Evolutionary conservation across 2,329 filamentous ascomycete species (phyloP), one percentile per base, ranked within the genome.

Genomic region (Epichloe coenophiala): DNA sequence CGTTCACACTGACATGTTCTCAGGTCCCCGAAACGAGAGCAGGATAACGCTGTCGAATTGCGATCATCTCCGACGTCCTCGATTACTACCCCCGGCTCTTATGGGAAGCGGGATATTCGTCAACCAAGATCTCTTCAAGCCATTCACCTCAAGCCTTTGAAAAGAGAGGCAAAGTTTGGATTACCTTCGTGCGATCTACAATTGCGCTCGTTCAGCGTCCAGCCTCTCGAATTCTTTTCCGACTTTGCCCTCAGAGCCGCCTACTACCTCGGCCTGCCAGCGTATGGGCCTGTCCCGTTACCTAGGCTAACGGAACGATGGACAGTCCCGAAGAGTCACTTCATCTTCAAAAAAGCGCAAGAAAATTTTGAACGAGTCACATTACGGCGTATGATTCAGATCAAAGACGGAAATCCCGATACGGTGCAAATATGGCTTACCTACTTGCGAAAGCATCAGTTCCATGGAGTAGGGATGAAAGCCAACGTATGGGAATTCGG

Each of bases 401-500:
- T 98, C 62, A 84, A 88, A 57, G 93, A 97, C 62, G 93, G 89
- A 0, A 77, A 96, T 61, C 83, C 89, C 1, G 88, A 96, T 65
- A 84, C 82, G 1, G 89, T 98, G 37, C 85, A 94, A 67, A 68
- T 90, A 31, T 98, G 93, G 93, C 72, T 98, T 52, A 89, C 88
- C 0, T 97, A 95, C 64, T 67, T 98, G 63, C 80, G 86, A 62
- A 95, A 95, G 69, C 85, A 96, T 64, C 87, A 89, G 41, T 95
- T 93, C 65, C 87, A 94, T 58, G 93, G 93, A n/a, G 84, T 97
- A 40, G 93, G 93, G 60, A 94, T 98, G 89, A 98, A 98, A 76
- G 93, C 93, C 49, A 96, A 98, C 65, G 78, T 97, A 47, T 98
- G 86, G 82, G 88, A 95, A 63, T 90, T 88, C 67, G 81, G 85